phyloP scores from a whole-genome alignment of 1,139 yeast genomes.

The Blastobotrys indianensis region DNA sequence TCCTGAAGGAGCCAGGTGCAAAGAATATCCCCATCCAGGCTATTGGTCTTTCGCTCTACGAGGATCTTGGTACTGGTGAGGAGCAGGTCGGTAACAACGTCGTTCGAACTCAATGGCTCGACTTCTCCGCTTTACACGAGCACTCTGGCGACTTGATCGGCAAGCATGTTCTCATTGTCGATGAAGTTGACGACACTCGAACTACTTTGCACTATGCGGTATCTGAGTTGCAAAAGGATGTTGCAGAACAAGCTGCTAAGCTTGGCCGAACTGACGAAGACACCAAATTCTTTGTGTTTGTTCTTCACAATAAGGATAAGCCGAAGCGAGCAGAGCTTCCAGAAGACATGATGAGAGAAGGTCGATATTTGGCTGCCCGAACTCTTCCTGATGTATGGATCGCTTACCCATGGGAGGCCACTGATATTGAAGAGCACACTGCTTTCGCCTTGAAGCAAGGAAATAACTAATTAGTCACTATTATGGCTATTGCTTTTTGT shows the following conservation, averaged over 20 bases:
- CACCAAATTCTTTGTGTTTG: slow-evolving; percentile 84
- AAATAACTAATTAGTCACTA: slow-evolving; percentile 31
- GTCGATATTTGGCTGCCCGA: slow-evolving; percentile 85
- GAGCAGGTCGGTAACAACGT: slow-evolving; percentile 81
- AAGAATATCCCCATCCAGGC: slow-evolving; percentile 93
- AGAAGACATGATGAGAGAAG: slow-evolving; percentile 53
- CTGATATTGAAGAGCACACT: slow-evolving; percentile 84
- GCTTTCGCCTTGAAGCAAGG: slow-evolving; percentile 76
- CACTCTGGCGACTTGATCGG: slow-evolving; percentile 68
- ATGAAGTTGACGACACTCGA: slow-evolving; percentile 94
- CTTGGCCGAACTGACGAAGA: slow-evolving; percentile 45
- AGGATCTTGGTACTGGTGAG: slow-evolving; percentile 57
- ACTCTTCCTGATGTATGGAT: slow-evolving; percentile 92
- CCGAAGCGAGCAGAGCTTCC: slow-evolving; percentile 79
- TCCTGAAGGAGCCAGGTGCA: slow-evolving; percentile 76
- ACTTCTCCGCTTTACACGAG: slow-evolving; percentile 54
- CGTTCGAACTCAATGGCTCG: slow-evolving; percentile 93
- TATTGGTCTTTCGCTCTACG: slow-evolving; percentile 83
- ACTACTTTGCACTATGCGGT: slow-evolving; percentile 91
- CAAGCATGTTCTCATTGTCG: slow-evolving; percentile 76
- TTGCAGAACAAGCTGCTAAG: slow-evolving; percentile 50
- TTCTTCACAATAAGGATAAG: slow-evolving; percentile 87
- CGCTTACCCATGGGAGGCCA: slow-evolving; percentile 96
- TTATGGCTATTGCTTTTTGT: neutral
- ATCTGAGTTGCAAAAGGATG: slow-evolving; percentile 79